Base-by-base conservation (phyloP, 2,329 filamentous ascomycete genomes). In the Ascomycota sp. region DNA sequence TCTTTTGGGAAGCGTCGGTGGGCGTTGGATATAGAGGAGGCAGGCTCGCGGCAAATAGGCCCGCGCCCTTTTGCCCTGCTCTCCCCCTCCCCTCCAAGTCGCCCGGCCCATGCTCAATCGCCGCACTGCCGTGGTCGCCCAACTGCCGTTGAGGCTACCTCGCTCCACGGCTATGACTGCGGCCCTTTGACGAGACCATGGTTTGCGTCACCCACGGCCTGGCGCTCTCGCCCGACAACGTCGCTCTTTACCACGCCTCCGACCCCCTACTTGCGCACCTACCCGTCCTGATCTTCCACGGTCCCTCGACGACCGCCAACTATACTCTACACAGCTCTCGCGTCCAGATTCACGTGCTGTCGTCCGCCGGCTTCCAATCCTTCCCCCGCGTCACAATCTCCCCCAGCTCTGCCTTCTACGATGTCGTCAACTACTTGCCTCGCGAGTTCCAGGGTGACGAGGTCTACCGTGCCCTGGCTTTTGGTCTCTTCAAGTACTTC, bases 401-500 rank as follows among this genome's bases (percentile, higher is more conserved):
- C 17, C 89, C 89, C 27, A 91, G 79, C 45, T 93, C 86, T 28
- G 73, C 82, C 30, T 77, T 91, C 45, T 95, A 95, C 53, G 69
- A 73, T 40, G 86, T 85, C 32, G 89, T 98, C 50, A 75, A 80
- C 48, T 73, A 85, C 49, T 66, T 98, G 26, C 83, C 89, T 25
- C 76, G 83, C 47, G 86, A 94, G 48, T 83, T 85, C 52, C 89
- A 95, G 58, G 86, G 86, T 44, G 86, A 95, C 50, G 86, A 95
- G 52, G 65, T 92, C 38, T 91, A 78, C 53, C 75, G 89, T 27
- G 89, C 77, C 12, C 65, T 98, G 32, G 89, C 86, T 28, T 92
- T 95, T 52, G 83, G 81, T 33, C 63, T 98, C 40, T 77, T 76
- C 59, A 94, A 92, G 51, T 98, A 94, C 61, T 95, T 94, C 48